A percentile compares a stretch with the other conserved stretches of the same genome.
These are phyloP conservation scores for Heterobasidion occidentale DNA, from an alignment of 1,284 basidiomycete genomes.

Conservation along the genomic window DNA sequence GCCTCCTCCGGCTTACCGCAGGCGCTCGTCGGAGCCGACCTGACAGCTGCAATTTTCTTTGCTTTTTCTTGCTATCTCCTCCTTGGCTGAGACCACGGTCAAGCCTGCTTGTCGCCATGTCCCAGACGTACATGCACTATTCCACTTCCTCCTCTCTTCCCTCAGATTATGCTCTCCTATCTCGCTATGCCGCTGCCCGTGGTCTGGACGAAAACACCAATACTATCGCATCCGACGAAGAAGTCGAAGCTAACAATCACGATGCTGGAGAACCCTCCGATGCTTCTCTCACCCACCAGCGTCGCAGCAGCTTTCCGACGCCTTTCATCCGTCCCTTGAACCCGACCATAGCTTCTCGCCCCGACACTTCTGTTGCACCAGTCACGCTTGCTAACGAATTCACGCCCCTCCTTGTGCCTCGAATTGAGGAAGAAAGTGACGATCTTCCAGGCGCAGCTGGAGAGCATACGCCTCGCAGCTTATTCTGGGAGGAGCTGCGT, in stretches of 20 bases:
- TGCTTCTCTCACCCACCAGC: conserved; percentile 4
- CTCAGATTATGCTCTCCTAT: conserved; percentile 54
- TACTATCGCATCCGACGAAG: conserved; percentile 4
- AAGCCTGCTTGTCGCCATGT: conserved; percentile 20
- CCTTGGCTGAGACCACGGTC: not conserved
- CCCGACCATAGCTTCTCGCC: conserved; percentile 14
- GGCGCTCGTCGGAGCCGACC: too few species aligned
- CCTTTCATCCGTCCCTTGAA: conserved; percentile 23
- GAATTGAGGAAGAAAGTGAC: conserved; percentile 31
- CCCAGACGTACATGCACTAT: conserved; percentile 41
- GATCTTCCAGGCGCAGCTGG: conserved; percentile 21
- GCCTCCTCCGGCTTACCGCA: too few species aligned
- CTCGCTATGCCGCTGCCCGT: conserved; percentile 33
- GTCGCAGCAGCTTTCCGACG: conserved; percentile 26
- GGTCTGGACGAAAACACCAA: conserved; percentile 1
- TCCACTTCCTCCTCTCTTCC: conserved; percentile 46
- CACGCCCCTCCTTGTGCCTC: conserved; percentile 47
- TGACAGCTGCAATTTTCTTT: not conserved
- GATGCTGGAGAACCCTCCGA: conserved; percentile 8
- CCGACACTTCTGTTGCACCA: conserved; percentile 8
- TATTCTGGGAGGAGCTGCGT: conserved; percentile 53
- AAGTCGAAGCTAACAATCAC: conserved; percentile 5
- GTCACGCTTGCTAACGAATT: conserved; percentile 28
- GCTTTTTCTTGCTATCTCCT: not conserved
- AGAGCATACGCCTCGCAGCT: conserved; percentile 16